Base-by-base conservation (phyloP, 805 yeast genomes). In the Ogataea nonfermentans region DNA sequence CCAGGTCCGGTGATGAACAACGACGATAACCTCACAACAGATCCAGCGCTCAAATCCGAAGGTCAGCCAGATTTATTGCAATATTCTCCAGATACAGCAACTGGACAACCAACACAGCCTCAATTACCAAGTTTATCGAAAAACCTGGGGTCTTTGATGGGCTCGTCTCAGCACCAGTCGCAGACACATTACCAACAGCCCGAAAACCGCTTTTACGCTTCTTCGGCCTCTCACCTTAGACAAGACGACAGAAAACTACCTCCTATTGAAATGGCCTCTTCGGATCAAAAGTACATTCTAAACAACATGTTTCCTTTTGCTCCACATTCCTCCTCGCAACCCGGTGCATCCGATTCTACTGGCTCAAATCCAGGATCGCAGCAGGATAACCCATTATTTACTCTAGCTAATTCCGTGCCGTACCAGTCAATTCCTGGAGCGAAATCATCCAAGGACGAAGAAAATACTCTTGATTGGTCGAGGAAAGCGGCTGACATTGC, bases 331-430 rank as follows among this genome's bases (percentile, higher is more conserved):
- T 29, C 37, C 26, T 41, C 39, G 28, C 33, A 26, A 22, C 35
- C 29, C 6, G 40, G 32, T 23, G 23, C 25, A 17, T 13, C 40
- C 11, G 35, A 37, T 10, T 15, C 33, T 8, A 30, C 36, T 9
- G 24, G 40, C 16, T 6, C 40, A 10, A 23, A 23, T 20, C 17
- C 31, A 8, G 35, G 30, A 17, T 23, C 23, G n/a, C 46, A 40
- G 23, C 44, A 46, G 23, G 48, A 47, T 4, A 60, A 59, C 38
- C 63, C 63, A 3, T 41, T 59, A 15, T 49, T 55, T 22, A 58
- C 63, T 8, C 45, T 58, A 22, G 63, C 63, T 8, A 57, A 60
- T 31, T 58, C 63, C 2, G 61, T 50, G 24, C 47, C 44, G 30
- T 43, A 38, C 32, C 43, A 47, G 28, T 23, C 45, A 32, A n/a